Evolutionary conservation across 768 basidiomycete genomes (phyloP).

Genomic region (Phanerochaete carnosa): DNA sequence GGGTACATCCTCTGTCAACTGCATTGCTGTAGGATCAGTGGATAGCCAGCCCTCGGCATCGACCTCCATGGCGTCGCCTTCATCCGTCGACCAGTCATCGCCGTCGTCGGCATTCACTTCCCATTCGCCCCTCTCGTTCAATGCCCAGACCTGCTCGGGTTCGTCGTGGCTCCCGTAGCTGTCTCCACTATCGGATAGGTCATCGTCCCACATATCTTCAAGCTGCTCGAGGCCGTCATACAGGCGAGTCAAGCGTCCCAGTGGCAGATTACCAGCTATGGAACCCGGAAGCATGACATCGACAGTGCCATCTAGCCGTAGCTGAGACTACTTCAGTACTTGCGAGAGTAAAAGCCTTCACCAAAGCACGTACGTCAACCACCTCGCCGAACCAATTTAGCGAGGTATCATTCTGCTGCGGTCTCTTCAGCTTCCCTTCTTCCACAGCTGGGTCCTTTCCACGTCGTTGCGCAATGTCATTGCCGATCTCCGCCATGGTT

Average conservation of each 20-base stretch:
- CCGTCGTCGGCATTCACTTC: slow-evolving; percentile 23
- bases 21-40: slow-evolving; percentile 16
- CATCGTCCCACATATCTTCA: slow-evolving; percentile 61
- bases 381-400: slow-evolving; percentile 90
- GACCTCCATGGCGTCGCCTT: slow-evolving; percentile 37
- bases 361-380: slow-evolving; percentile 49
- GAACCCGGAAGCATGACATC: slow-evolving; percentile 70
- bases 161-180: slow-evolving; percentile 35
- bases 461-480: slow-evolving; percentile 47
- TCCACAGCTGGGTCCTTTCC: slow-evolving; percentile 30
- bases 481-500: slow-evolving; percentile 66
- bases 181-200: slow-evolving; percentile 28
- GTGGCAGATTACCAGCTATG: slow-evolving; percentile 44
- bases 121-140: slow-evolving; percentile 39
- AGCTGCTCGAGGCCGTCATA: slow-evolving; percentile 82
- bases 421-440: slow-evolving; percentile 43
- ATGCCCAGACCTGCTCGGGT: slow-evolving; percentile 31
- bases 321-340: slow-evolving; percentile 26
- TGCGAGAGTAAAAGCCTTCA: not conserved
- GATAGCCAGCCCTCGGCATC: slow-evolving; percentile 29
- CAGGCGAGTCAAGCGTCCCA: slow-evolving; percentile 70
- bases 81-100: slow-evolving; percentile 32
- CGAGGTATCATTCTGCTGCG: slow-evolving; percentile 34
- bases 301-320: slow-evolving; percentile 71
- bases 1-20: not conserved